Percentiles rank a stretch among this genome's conserved stretches.
Evolutionary conservation across 2,329 filamentous ascomycete genomes (phyloP).

Genomic region (Talaromyces sp.): DNA sequence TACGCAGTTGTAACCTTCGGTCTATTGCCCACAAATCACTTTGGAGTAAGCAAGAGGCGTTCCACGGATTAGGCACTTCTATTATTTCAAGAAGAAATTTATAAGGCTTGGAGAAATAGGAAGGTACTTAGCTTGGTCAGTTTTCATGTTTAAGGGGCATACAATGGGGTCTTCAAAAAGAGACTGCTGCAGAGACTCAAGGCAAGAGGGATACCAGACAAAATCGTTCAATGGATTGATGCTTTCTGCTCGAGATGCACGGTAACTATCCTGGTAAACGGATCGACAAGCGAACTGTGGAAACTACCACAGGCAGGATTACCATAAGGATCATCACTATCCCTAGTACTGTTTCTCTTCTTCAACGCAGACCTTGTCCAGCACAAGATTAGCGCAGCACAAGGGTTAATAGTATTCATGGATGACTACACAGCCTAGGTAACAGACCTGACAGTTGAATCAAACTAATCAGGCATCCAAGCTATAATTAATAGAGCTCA

Average conservation of each 20-base stretch:
- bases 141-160: neutral
- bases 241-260: neutral
- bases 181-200: neutral
- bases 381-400: neutral
- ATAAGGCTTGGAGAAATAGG: neutral
- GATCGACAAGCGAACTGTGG: neutral
- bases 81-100: neutral
- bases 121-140: neutral
- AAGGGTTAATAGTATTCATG: no score
- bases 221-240: no score
- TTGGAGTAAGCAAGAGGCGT: neutral
- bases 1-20: neutral
- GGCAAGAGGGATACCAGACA: neutral
- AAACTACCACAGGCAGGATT: neutral
- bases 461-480: neutral
- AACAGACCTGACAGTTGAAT: neutral
- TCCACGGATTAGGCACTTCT: neutral
- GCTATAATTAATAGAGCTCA: neutral
- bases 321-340: neutral
- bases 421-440: neutral
- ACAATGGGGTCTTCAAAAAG: neutral
- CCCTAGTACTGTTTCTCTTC: neutral
- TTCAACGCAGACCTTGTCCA: neutral
- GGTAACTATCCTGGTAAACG: neutral
- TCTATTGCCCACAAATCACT: neutral